Conservation (phyloP, 2,329 filamentous ascomycete species). For the Cladophialophora psammophila region DNA sequence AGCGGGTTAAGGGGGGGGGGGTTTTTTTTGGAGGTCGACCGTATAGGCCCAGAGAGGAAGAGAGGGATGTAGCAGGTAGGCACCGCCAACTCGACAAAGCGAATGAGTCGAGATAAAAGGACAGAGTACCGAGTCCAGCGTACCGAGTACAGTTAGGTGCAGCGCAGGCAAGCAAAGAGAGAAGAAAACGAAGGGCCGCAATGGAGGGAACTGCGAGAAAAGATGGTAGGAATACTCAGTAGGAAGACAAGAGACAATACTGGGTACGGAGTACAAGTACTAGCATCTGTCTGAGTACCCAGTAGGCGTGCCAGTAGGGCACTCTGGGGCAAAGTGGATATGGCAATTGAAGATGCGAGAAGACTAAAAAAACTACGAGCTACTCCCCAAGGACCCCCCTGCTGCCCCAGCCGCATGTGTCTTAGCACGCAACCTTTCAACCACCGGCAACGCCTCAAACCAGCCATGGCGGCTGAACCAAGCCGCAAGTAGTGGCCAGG, state of each 20-base stretch:
- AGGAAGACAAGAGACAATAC: neutral
- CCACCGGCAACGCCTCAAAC: neutral
- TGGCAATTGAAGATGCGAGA: slow-evolving; percentile 4
- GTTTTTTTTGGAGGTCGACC: neutral
- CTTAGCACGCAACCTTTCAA: slow-evolving; percentile 4
- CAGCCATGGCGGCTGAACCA: slow-evolving; percentile 2
- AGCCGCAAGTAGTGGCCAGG: neutral
- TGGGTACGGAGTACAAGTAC: no score
- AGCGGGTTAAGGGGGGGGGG: neutral
- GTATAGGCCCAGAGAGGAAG: neutral
- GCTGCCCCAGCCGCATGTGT: neutral
- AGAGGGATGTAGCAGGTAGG: slow-evolving; percentile 11
- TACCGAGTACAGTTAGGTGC: no score
- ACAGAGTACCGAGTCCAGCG: neutral
- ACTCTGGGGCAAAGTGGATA: slow-evolving; percentile 8
- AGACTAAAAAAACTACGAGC: slow-evolving; percentile 2
- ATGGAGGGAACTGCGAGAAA: neutral
- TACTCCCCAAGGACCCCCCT: neutral
- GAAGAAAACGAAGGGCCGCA: neutral
- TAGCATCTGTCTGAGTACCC: neutral
- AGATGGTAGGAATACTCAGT: neutral
- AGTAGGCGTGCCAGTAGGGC: no score
- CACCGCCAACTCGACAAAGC: slow-evolving; percentile 33
- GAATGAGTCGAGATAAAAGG: slow-evolving; percentile 25
- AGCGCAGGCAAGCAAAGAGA: slow-evolving; percentile 1